Conservation (phyloP, 2,329 filamentous ascomycete genomes). For the Claviceps sp. region DNA sequence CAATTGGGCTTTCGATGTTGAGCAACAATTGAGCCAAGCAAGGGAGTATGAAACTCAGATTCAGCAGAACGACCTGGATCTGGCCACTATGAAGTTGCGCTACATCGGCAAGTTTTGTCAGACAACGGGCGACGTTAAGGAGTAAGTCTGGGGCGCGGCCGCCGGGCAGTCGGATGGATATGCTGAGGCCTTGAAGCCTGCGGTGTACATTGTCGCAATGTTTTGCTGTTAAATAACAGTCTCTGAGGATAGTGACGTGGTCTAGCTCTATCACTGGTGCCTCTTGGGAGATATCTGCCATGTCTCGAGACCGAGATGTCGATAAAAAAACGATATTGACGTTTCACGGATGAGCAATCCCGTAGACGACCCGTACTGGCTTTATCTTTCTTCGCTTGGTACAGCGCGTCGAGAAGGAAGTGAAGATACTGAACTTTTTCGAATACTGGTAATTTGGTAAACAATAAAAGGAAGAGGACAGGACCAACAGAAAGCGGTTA, state of each 20-base stretch:
- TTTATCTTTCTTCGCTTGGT: too few species aligned
- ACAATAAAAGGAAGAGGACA: too few species aligned
- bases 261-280: conserved; percentile 7
- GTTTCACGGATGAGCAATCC: too few species aligned
- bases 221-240: conserved; percentile 42
- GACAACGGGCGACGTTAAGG: conserved; percentile 23
- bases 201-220: conserved; percentile 34
- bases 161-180: conserved; percentile 17
- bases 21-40: conserved; percentile 38
- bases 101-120: conserved; percentile 41
- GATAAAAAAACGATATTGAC: too few species aligned
- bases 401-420: too few species aligned
- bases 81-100: conserved; percentile 37
- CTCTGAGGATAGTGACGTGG: conserved; percentile 30
- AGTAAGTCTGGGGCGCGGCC: too few species aligned
- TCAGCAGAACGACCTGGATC: conserved; percentile 37
- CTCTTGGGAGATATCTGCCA: conserved; percentile 13
- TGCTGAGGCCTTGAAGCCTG: conserved; percentile 35
- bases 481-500: too few species aligned
- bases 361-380: too few species aligned
- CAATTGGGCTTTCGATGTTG: conserved; percentile 30
- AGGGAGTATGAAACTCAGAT: conserved; percentile 43
- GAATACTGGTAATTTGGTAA: too few species aligned
- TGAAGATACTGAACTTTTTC: too few species aligned
- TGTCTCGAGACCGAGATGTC: conserved; percentile 7